phyloP scores from a whole-genome alignment of 1,284 basidiomycete genomes.

The Cystobasidiaceae sp. region DNA sequence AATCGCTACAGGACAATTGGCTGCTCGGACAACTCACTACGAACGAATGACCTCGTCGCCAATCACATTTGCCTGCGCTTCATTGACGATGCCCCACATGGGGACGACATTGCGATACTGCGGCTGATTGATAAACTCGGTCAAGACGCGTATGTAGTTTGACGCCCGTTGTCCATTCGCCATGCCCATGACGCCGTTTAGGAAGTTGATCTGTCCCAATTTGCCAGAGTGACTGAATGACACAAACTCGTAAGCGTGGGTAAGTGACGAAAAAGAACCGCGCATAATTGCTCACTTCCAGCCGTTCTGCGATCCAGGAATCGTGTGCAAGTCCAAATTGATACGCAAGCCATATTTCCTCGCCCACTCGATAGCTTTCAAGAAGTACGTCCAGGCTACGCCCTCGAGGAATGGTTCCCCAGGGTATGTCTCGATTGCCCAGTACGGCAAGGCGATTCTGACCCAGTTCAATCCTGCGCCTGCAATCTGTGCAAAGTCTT shows the following conservation, averaged over 20 bases:
- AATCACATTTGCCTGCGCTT: slow-evolving; percentile 30
- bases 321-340: slow-evolving; percentile 41
- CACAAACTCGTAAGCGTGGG: no score
- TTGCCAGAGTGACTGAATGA: slow-evolving; percentile 49
- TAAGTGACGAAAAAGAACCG: not conserved
- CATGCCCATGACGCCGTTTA: slow-evolving; percentile 46
- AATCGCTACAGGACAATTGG: no score
- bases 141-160: slow-evolving; percentile 77
- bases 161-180: slow-evolving; percentile 86
- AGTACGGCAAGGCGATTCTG: slow-evolving; percentile 69
- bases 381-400: slow-evolving; percentile 57
- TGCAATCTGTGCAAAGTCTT: slow-evolving; percentile 82
- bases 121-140: slow-evolving; percentile 86
- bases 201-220: slow-evolving; percentile 40
- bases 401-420: slow-evolving; percentile 72
- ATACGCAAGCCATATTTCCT: slow-evolving; percentile 42
- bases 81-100: slow-evolving; percentile 66
- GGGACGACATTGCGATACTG: slow-evolving; percentile 70
- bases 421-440: slow-evolving; percentile 59
- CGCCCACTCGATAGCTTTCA: slow-evolving; percentile 52
- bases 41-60: slow-evolving; percentile 3
- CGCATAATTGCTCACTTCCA: slow-evolving; percentile 17
- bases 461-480: slow-evolving; percentile 56
- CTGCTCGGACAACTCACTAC: slow-evolving; percentile 5
- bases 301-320: slow-evolving; percentile 36